Conservation (phyloP, 2,329 filamentous ascomycete genomes). For the Scytalidium sp. region DNA sequence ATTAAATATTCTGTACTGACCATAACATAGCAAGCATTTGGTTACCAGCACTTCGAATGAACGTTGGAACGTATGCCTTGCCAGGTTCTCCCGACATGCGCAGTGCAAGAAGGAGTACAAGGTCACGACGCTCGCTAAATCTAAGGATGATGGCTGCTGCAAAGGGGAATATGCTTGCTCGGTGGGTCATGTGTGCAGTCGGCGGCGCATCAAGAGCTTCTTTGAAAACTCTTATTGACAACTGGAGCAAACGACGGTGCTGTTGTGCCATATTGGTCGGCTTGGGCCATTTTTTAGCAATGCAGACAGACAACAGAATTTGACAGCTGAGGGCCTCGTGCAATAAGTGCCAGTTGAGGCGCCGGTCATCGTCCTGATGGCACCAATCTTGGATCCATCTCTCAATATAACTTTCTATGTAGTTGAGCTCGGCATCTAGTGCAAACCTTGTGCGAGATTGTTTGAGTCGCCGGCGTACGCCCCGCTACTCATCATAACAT, state of each 20-base stretch:
- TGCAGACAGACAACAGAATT: constrained; percentile 1
- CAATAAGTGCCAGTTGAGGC: constrained; percentile 3
- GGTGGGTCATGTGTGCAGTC: constrained; percentile 1
- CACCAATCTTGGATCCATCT: constrained; percentile 7
- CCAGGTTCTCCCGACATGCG: constrained; percentile 4
- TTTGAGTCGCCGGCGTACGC: constrained; percentile 1
- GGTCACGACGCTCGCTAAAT: constrained; percentile 2
- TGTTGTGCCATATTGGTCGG: background rate
- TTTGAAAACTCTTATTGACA: constrained; percentile 3
- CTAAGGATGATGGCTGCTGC: constrained; percentile 5
- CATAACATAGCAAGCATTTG: constrained; percentile 5
- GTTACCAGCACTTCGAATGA: constrained; percentile 3
- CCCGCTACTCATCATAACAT: background rate
- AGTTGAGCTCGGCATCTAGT: constrained; percentile 5
- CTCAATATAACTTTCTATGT: constrained; percentile 2
- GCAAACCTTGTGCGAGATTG: background rate
- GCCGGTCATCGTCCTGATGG: background rate
- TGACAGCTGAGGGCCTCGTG: constrained; percentile 6
- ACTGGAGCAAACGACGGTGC: constrained; percentile 2
- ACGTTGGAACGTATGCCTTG: constrained; percentile 4
- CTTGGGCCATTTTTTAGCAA: constrained; percentile 1
- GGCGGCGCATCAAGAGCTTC: constrained; percentile 1
- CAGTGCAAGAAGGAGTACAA: constrained; percentile 3
- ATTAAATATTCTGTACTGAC: background rate
- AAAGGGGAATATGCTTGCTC: constrained; percentile 3